Base-by-base conservation (phyloP, 331 rosid species). In the Cucumis variabilis region DNA sequence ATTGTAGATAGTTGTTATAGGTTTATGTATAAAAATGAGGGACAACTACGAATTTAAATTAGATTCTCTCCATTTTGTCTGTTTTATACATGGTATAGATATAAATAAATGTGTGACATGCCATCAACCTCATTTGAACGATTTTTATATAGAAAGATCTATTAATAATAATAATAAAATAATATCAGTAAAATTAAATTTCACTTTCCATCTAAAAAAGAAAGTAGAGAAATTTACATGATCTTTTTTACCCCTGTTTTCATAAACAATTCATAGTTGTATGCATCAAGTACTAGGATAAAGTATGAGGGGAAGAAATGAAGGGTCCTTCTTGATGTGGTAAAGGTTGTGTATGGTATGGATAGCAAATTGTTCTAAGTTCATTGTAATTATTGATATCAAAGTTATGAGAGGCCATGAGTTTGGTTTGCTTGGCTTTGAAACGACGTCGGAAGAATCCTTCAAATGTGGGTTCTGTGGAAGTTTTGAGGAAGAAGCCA, bases 391-490 rank as follows among this genome's bases (percentile, higher is more conserved):
- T 91, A 0, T 65, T 11, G 8, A 91, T 9, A 68, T 97, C 96
- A 16, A 97, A 97, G 12, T 89, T 89, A 8, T 88, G 46, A 16
- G 71, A 48, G 85, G 85, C 88, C 98, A 96, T 94, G 23, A 97
- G 95, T 16, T 90, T 90, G 24, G 81, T 83, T 71, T 93, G 98
- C 83, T 92, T 96, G 62, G 87, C 84, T 60, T 0, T 73, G 46
- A 97, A 94, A 2, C 99, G 90, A 20, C 94, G 91, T 15, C 80
- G 66, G 75, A 94, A 96, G 78, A 80, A 93, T 37, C 98, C 98
- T 17, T 93, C 90, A 80, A 97, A 97, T 0, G 93, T 88, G 69
- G 99, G 99, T 37, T 97, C 98, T 0, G 91, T 90, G 77, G 94
- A 94, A 23, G 99, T 97, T 37, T 88, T 81, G 0, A 96, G 87